phyloP scores from a whole-genome alignment of 495 filamentous ascomycete species.

The Hypomontagnella submonticulosa region DNA sequence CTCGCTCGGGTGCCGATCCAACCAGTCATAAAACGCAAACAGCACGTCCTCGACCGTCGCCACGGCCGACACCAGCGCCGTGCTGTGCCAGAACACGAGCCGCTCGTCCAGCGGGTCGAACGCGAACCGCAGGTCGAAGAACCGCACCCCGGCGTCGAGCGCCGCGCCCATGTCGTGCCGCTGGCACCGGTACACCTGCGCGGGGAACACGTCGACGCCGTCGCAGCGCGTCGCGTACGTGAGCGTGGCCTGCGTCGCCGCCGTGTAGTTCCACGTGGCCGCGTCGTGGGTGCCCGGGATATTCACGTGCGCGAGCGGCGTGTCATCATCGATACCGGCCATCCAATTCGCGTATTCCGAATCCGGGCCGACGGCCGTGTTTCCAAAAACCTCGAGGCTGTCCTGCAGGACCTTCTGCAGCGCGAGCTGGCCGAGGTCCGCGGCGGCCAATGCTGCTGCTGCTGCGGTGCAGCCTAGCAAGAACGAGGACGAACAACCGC shows the following conservation, averaged over 20 bases:
- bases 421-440: conserved; percentile 60
- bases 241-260: conserved; percentile 55
- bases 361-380: conserved; percentile 32
- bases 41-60: conserved; percentile 61
- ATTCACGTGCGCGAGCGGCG: conserved; percentile 59
- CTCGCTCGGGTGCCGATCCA: conserved; percentile 74
- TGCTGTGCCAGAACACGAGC: conserved; percentile 62
- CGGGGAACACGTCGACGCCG: conserved; percentile 43
- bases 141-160: conserved; percentile 60
- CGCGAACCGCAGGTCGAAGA: conserved; percentile 64
- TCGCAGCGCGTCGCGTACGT: conserved; percentile 53
- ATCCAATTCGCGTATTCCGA: conserved; percentile 58
- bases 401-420: conserved; percentile 63
- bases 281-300: conserved; percentile 66
- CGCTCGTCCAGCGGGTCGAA: conserved; percentile 57
- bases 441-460: background rate
- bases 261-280: conserved; percentile 66
- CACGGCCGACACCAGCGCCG: conserved; percentile 57
- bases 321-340: conserved; percentile 54
- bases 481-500: too few relatives aligned
- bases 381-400: conserved; percentile 61
- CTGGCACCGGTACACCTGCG: conserved; percentile 59
- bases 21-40: conserved; percentile 63
- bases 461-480: too few relatives aligned
- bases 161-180: conserved; percentile 49